Base-by-base conservation (phyloP, 306 rosid species). In the Begonia loranthoides region DNA sequence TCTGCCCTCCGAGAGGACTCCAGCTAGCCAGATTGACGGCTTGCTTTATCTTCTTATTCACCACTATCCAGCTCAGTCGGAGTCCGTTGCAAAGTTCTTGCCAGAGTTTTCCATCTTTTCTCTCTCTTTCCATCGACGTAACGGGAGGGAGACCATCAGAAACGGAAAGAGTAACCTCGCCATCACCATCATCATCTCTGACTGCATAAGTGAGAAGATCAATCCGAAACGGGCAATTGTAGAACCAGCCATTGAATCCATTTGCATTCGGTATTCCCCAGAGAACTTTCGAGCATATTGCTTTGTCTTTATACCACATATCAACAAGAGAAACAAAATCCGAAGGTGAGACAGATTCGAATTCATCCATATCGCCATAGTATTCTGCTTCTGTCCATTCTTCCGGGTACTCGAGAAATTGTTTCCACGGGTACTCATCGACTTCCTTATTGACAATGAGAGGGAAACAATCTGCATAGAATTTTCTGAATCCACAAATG, bases 11-110 rank as follows among this genome's bases (percentile, higher is more conserved):
- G 10, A 87, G 73, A 59, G 96, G 92, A 54, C 78, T 72, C 94
- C 96, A 87, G 70, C 96, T 76, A 45, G 96, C 81, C 56, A 87
- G 87, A 75, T 83, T 87, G 7, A 87, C 96, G 45, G 93, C 84
- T 72, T 73, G 87, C 75, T 80, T 84, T 38, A 71, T 79, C 69
- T 75, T 87, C 60, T 49, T 70, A 75, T 87, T 87, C 33, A 76
- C 93, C 14, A 87, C 66, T 15, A 87, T 81, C 94, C 96, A 87
- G 62, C 93, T 81, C 49, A 87, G 87, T 28, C 70, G 67, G 52
- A 83, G 86, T 13, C 92, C 93, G n/a, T 80, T 79, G 4, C 78
- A 74, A 36, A 87, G 94, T 70, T 80, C 94, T 44, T 24, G 74
- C 96, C 96, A 87, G 41, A 83, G 69, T 62, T 76, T 87, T 17